These are phyloP conservation scores for Cadophora luteo-olivacea DNA, from an alignment of 2,329 filamentous ascomycete genomes.

Conservation along the genomic window DNA sequence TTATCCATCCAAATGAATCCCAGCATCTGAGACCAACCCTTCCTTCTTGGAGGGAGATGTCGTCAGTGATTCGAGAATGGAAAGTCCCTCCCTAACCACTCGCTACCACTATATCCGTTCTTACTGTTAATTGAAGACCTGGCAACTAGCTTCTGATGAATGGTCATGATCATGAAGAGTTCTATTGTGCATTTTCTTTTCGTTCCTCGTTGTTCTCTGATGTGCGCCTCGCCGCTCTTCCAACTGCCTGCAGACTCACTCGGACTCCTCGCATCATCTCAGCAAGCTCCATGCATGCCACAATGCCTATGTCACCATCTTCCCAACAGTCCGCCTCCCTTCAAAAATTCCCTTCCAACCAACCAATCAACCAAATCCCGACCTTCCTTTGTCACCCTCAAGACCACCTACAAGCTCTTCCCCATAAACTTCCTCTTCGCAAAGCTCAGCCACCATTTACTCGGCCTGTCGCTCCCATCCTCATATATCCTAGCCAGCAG, in stretches of 20 bases:
- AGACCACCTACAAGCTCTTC: conserved; percentile 71
- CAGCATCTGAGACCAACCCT: too few relatives aligned
- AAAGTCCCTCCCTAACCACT: too few relatives aligned
- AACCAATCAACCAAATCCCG: neutral
- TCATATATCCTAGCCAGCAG: conserved; percentile 88
- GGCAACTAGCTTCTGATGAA: neutral
- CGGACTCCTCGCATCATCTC: too few relatives aligned
- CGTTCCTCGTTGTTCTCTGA: neutral
- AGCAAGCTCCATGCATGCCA: neutral
- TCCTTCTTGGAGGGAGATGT: too few relatives aligned
- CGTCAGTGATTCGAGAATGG: too few relatives aligned
- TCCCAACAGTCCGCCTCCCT: neutral
- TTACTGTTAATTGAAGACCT: too few relatives aligned
- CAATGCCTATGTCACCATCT: too few relatives aligned
- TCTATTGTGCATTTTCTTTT: neutral
- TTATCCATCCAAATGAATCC: too few relatives aligned
- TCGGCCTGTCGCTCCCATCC: conserved; percentile 75
- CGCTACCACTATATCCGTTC: neutral
- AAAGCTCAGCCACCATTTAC: conserved; percentile 98
- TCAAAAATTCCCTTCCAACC: neutral
- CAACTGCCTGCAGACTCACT: too few relatives aligned
- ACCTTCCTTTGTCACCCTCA: neutral
- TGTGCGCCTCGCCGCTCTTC: too few relatives aligned
- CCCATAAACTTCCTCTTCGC: conserved; percentile 99
- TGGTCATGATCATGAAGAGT: neutral